Conservation (phyloP, 371 early-diverging fungal genomes). For the Rhizomucor pusillus region DNA sequence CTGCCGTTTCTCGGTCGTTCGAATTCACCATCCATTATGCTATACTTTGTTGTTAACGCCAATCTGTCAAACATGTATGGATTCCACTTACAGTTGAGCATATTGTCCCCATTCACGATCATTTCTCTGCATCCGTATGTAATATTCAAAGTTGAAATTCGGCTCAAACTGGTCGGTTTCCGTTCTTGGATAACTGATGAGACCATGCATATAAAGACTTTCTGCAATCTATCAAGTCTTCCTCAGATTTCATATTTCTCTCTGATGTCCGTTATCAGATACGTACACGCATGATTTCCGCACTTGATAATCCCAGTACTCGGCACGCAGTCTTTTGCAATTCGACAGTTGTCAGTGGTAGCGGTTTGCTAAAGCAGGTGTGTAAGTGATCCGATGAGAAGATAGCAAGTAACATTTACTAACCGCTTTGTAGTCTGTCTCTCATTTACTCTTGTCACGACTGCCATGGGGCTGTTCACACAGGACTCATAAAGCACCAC, state of each 20-base stretch:
- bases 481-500: constrained; percentile 76
- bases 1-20: constrained; percentile 84
- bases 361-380: constrained; percentile 74
- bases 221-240: neutral
- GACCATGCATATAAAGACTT: constrained; percentile 53
- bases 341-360: constrained; percentile 96
- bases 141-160: constrained; percentile 69
- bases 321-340: constrained; percentile 86
- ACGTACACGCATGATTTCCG: constrained; percentile 79
- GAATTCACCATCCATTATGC: constrained; percentile 76
- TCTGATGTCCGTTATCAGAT: neutral
- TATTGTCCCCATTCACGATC: constrained; percentile 66
- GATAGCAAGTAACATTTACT: too few relatives aligned
- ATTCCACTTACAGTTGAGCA: constrained; percentile 54
- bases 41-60: constrained; percentile 6
- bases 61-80: neutral
- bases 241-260: neutral
- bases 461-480: constrained; percentile 56
- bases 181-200: constrained; percentile 99
- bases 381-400: too few relatives aligned
- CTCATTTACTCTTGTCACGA: constrained; percentile 55
- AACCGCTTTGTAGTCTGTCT: constrained; percentile 79
- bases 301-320: constrained; percentile 74
- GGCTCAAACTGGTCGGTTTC: constrained; percentile 96
- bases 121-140: constrained; percentile 66